Conservation (phyloP, 805 yeast species). For the Wickerhamomyces chaumierensis region DNA sequence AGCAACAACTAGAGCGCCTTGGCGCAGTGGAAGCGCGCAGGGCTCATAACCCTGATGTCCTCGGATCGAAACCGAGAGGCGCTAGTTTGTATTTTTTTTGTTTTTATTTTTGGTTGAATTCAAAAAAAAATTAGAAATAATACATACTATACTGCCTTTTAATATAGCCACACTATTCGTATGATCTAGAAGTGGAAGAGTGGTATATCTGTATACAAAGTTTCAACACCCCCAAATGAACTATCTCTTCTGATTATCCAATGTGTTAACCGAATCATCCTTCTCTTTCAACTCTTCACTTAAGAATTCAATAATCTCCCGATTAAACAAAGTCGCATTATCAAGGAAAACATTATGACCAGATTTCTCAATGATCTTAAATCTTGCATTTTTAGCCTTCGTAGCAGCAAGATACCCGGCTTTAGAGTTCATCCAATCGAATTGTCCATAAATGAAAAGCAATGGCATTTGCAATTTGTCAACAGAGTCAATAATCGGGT, state of each 20-base stretch:
- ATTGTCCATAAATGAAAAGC: conserved; percentile 45
- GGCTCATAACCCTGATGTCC: conserved; percentile 99
- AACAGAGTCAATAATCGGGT: conserved; percentile 55
- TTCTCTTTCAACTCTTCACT: neutral
- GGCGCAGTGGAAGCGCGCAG: conserved; percentile 99
- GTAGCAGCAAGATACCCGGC: conserved; percentile 30
- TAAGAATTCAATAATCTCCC: conserved; percentile 26
- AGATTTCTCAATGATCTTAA: conserved; percentile 31
- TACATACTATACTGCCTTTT: no score
- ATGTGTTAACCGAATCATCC: no score
- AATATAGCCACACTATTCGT: no score
- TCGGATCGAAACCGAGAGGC: conserved; percentile 94
- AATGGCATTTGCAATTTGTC: conserved; percentile 22
- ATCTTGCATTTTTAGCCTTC: conserved; percentile 10
- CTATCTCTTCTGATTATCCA: no score
- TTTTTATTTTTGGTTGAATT: no score
- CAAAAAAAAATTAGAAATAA: no score
- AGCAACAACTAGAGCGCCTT: conserved; percentile 50
- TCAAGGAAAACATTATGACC: conserved; percentile 77
- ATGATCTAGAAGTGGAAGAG: no score
- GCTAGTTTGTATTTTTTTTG: conserved; percentile 51
- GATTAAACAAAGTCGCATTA: conserved; percentile 43
- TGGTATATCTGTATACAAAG: no score
- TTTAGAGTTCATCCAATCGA: conserved; percentile 60
- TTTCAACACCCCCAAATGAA: no score